Conservation (phyloP, 2,329 filamentous ascomycete species). For the Tolypocladium tropicale region DNA sequence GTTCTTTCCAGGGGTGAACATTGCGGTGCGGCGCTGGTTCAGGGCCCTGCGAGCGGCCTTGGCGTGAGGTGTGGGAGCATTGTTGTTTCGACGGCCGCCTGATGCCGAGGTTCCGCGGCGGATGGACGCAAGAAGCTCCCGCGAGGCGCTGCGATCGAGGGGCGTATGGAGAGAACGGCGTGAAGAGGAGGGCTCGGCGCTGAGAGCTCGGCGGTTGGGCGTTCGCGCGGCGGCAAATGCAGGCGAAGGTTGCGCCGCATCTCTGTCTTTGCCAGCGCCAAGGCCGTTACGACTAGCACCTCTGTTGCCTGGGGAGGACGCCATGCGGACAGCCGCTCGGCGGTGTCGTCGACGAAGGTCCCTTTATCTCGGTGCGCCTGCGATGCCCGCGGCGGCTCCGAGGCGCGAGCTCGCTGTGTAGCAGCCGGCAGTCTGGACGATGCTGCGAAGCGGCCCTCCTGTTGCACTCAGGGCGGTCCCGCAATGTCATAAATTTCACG, state of each 20-base stretch:
- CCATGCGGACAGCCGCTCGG: background rate
- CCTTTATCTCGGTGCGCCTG: background rate
- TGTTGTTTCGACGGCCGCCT: constrained; percentile 27
- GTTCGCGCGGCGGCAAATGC: constrained; percentile 10
- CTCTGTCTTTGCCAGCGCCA: background rate
- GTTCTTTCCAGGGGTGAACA: constrained; percentile 49
- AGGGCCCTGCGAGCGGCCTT: constrained; percentile 49
- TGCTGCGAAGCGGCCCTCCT: background rate
- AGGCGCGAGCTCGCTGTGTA: background rate
- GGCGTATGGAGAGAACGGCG: constrained; percentile 32
- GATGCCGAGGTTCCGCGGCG: constrained; percentile 35
- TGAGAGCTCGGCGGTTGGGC: constrained; percentile 17
- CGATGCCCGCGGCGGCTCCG: background rate
- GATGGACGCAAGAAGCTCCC: constrained; percentile 27
- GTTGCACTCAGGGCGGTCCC: background rate
- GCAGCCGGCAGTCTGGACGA: background rate
- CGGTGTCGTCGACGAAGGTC: background rate
- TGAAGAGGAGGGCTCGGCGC: constrained; percentile 27
- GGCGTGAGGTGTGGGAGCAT: constrained; percentile 48
- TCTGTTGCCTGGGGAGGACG: background rate
- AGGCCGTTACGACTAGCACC: no score
- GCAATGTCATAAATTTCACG: background rate
- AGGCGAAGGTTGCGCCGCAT: background rate
- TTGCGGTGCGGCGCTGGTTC: constrained; percentile 46
- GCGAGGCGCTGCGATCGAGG: constrained; percentile 23